Base-by-base conservation (phyloP, 345 rosid species). In the Cochlearia excelsa region DNA sequence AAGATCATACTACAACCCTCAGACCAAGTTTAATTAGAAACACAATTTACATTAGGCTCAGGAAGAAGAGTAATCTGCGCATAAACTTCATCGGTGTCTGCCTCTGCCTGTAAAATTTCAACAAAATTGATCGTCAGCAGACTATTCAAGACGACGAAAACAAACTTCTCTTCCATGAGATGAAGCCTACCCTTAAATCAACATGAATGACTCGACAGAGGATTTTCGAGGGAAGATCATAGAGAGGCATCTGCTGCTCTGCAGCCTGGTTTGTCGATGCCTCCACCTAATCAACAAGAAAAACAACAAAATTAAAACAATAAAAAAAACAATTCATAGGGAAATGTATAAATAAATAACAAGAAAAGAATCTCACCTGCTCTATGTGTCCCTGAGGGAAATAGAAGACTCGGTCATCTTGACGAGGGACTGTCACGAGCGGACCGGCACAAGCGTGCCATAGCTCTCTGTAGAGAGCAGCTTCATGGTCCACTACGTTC, bases 391-490 rank as follows among this genome's bases (percentile, higher is more conserved):
- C 97, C 61, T 84, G 97, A 46, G 95, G 95, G 43, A 90, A 90
- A 77, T 90, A 90, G 61, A 73, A 90, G 34, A 90, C 95, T 26
- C 76, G 89, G 67, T 90, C 90, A 30, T 78, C 72, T 74, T 79
- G 81, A 1, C 90, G 78, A 42, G 97, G 95, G 6, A 90, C 88
- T 7, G 82, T 77, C 26, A 90, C 95, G 9, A 86, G 66, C 41
- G 92, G 93, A 69, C 97, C 97, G 5, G 97, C 97, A 69, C 97
- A 90, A 5, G 97, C 95, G 63, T 90, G 87, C 97, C 97, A 90
- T 1, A 90, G 84, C 76, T 85, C 97, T 66, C 60, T 73, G 78
- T 78, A 89, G 6, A 86, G 81, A 46, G 84, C 97, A 56, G 67
- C 63, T 38, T 80, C 89, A 7, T 89, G 79, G 74, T 82, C 95